Evolutionary conservation across 1,284 basidiomycete species (phyloP).

Genomic region (Flammula alnicola): DNA sequence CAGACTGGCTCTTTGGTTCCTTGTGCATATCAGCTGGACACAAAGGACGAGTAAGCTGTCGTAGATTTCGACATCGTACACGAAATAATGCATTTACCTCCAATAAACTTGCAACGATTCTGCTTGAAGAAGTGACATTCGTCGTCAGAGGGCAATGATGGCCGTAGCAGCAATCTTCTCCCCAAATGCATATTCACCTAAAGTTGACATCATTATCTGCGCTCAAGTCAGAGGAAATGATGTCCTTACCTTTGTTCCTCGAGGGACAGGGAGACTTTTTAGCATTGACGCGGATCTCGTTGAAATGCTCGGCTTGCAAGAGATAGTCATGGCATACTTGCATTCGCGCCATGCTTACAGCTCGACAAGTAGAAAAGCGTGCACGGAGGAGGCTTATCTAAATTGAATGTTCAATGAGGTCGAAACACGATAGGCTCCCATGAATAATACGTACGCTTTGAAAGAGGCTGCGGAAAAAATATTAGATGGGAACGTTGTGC

Average conservation of each 20-base stretch:
- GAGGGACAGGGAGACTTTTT: constrained; percentile 63
- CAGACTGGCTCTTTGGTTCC: constrained; percentile 32
- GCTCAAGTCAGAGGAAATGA: background rate
- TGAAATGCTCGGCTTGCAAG: constrained; percentile 53
- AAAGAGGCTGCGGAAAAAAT: constrained; percentile 47
- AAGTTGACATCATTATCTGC: constrained; percentile 3
- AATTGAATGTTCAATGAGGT: constrained; percentile 17
- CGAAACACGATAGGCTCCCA: constrained; percentile 12
- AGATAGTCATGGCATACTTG: constrained; percentile 64
- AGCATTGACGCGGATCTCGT: constrained; percentile 54
- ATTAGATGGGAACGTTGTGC: constrained; percentile 25
- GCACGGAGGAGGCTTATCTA: constrained; percentile 66
- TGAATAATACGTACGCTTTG: constrained; percentile 52
- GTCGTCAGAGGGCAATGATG: constrained; percentile 55
- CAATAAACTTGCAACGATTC: constrained; percentile 62
- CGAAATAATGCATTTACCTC: constrained; percentile 42
- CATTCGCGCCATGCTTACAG: constrained; percentile 59
- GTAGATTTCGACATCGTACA: constrained; percentile 6
- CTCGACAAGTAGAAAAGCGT: constrained; percentile 62
- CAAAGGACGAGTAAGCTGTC: constrained; percentile 21
- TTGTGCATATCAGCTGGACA: constrained; percentile 49
- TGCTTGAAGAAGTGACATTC: constrained; percentile 57
- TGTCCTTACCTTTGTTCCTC: constrained; percentile 49
- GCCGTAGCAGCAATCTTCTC: constrained; percentile 63
- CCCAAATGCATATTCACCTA: constrained; percentile 61